Evolutionary conservation across 768 basidiomycete genomes (phyloP).

Genomic region (Omphalotus guepiniiformis): DNA sequence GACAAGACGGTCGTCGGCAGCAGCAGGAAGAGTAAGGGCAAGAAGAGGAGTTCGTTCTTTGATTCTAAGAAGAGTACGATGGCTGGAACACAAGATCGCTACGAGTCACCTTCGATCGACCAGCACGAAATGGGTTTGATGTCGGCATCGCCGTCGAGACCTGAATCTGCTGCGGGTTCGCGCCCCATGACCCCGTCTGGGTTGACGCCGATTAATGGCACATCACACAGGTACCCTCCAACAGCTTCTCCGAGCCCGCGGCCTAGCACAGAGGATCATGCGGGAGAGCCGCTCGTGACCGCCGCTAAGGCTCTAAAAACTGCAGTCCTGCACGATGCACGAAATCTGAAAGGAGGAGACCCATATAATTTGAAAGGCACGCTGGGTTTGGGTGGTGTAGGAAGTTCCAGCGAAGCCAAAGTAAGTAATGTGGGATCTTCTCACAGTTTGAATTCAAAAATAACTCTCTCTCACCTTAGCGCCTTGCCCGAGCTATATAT

Average conservation of each 20-base stretch:
- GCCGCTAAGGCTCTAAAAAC: slow-evolving; percentile 65
- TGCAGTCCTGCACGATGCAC: slow-evolving; percentile 73
- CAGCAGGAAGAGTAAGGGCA: slow-evolving; percentile 14
- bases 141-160: slow-evolving; percentile 10
- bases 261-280: slow-evolving; percentile 24
- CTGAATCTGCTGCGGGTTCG: slow-evolving; percentile 6
- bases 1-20: slow-evolving; percentile 14
- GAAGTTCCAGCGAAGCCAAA: slow-evolving; percentile 51
- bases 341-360: slow-evolving; percentile 57
- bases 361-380: slow-evolving; percentile 25
- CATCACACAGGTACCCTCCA: slow-evolving; percentile 10
- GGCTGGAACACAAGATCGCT: background rate
- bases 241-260: slow-evolving; percentile 17
- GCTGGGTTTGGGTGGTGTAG: slow-evolving; percentile 7
- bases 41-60: slow-evolving; percentile 13
- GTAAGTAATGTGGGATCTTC: slow-evolving; percentile 25
- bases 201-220: slow-evolving; percentile 6
- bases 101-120: background rate
- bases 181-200: slow-evolving; percentile 11
- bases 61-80: background rate
- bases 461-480: slow-evolving; percentile 27
- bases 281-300: slow-evolving; percentile 40
- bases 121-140: slow-evolving; percentile 14
- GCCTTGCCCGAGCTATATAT: slow-evolving; percentile 66
- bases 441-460: background rate